Conservation (phyloP, 2,329 filamentous ascomycete genomes). For the Leptographium radiaticola region DNA sequence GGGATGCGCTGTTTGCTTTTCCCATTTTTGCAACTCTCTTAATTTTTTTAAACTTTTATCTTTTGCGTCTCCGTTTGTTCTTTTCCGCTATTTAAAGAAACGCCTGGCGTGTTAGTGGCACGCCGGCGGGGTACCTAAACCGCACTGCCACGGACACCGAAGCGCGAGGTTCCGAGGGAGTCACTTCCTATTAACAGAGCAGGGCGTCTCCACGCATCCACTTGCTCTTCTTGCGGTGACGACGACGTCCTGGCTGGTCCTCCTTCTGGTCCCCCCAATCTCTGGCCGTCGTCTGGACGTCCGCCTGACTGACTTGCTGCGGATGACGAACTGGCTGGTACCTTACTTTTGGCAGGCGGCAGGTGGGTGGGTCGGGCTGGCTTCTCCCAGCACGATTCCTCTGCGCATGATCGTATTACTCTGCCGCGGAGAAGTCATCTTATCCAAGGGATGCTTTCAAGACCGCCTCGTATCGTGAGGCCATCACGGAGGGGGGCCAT, state of each 20-base stretch:
- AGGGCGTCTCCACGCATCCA: not conserved
- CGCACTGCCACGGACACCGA: not conserved
- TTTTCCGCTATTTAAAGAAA: not conserved
- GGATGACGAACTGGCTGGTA: not conserved
- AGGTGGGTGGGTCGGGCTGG: not conserved
- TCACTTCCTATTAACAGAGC: not conserved
- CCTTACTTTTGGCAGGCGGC: not conserved
- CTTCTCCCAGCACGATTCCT: not conserved
- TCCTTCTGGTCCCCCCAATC: not conserved
- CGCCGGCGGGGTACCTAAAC: not conserved
- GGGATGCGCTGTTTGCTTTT: not conserved
- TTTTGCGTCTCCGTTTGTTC: not conserved
- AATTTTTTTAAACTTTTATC: not conserved
- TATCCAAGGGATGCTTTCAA: not conserved
- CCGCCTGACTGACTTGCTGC: not conserved
- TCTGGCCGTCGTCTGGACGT: not conserved
- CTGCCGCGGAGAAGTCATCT: not conserved
- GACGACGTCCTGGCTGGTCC: not conserved
- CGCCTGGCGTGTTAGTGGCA: not conserved
- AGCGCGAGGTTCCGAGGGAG: not conserved
- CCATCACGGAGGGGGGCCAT: not conserved
- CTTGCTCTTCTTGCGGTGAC: not conserved
- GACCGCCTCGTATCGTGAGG: not conserved
- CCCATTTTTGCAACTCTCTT: not conserved
- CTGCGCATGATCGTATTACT: not conserved